Evolutionary conservation across 805 yeast genomes (phyloP), one percentile per base, ranked within the genome.

Genomic region (Ogataea salicorniae): DNA sequence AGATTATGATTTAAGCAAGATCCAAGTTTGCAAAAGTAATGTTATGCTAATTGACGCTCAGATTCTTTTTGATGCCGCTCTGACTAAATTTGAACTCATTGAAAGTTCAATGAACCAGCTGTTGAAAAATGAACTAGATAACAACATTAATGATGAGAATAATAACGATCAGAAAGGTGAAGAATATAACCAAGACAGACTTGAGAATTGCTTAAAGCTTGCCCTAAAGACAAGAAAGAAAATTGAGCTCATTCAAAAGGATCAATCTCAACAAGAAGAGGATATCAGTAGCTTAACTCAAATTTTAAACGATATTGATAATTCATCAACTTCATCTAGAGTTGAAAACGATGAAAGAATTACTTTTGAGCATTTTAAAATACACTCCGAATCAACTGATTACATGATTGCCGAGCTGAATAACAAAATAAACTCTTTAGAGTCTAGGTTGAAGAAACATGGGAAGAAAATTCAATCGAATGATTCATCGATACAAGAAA

Each of bases 11-110:
- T 33, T 58, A 34, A 41, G 49, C 15, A 56, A 57, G 16, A 45
- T 62, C 23, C 62, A 59, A 23, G 29, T 62, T 7, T 57, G 52
- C 43, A 65, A 63, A 45, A 55, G 66, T 37, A 58, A 58, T 39
- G 40, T 63, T 2, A 42, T 60, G 47, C 45, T 62, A 8, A 22
- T 54, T 1, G 56, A 59, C 40, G 53, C 68, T 8, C 56, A 62
- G 45, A 51, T 59, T 20, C 37, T 64, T 34, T 56, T 63, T 43
- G 66, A 64, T 41, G 58, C 66, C 2, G 55, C 65, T 16, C 34
- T 64, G 13, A 50, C 58, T 1, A 61, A 55, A 16, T 59, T 62
- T 45, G 66, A 63, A 44, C 37, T 49, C 5, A 45, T 58, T 17
- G 58, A 56, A 23, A 26, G 34, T 5, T 48, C 53, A 8, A 40